Evolutionary conservation across 345 rosid genomes (phyloP).

Genomic region (Euclidium syriacum): DNA sequence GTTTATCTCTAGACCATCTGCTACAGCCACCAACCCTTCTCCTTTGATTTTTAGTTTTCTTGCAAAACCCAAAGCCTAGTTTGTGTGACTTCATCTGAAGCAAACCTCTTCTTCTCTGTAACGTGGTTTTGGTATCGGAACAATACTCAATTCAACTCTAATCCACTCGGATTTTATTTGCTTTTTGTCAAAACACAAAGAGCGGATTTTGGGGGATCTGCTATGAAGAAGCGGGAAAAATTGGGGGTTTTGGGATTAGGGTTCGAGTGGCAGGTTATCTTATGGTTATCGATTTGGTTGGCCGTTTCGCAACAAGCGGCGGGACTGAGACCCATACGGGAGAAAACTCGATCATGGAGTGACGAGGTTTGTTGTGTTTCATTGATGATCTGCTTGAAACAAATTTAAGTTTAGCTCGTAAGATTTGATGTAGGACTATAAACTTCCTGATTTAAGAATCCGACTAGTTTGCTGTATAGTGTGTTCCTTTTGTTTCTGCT

Average conservation of each 20-base stretch:
- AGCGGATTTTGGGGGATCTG: conserved; percentile 31
- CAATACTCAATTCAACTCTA: conserved; percentile 20
- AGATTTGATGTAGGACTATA: too few species aligned
- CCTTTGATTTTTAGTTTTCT: conserved; percentile 64
- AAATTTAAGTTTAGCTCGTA: neutral
- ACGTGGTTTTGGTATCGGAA: conserved; percentile 5
- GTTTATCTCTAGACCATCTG: neutral
- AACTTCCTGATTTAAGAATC: neutral
- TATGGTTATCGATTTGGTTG: conserved; percentile 55
- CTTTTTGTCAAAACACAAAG: neutral
- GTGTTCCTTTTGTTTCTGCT: conserved; percentile 6
- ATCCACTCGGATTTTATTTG: neutral
- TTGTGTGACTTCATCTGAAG: conserved; percentile 60
- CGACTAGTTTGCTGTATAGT: neutral
- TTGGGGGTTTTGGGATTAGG: conserved; percentile 40
- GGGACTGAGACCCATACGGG: conserved; percentile 85
- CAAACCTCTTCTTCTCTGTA: conserved; percentile 33
- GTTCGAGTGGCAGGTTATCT: conserved; percentile 32
- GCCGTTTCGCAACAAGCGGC: conserved; percentile 46
- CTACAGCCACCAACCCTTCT: neutral
- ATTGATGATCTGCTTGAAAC: neutral
- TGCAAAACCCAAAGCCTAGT: conserved; percentile 14
- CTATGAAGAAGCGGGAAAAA: conserved; percentile 37
- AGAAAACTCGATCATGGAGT: conserved; percentile 78
- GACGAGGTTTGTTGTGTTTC: conserved; percentile 73